Evolutionary conservation across 371 early-diverging fungal species (phyloP), one percentile per base, ranked within the genome.

Genomic region (Apophysomyces trapeziformis): DNA sequence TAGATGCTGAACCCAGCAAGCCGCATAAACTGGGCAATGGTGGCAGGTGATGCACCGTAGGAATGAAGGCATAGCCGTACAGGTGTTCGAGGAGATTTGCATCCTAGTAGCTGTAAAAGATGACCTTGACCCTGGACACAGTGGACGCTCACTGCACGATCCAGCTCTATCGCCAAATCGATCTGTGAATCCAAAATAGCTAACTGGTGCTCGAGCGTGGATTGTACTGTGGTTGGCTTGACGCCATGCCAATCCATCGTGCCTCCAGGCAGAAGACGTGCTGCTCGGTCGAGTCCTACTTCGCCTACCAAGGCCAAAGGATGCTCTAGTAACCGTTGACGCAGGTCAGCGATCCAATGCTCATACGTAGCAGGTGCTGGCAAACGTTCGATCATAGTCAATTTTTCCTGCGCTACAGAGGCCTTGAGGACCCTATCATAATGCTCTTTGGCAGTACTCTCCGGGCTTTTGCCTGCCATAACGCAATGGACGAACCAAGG

Each of bases 231-330:
- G 0, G 74, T 75, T 18, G 84, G 79, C 64, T 78, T 82, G 38
- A 73, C 68, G 1, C 79, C 79, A 44, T 79, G 79, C 72, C 82
- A 83, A n/a, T 78, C 78, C 16, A 70, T 69, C 0, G 70, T 64
- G 5, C 82, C 80, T 21, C 83, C 84, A n/a, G 86, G 84, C n/a
- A 80, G 68, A 11, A 89, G 54, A 41, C 78, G 82, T 21, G 84
- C 95, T 35, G 80, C 81, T 68, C 88, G 84, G 68, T 96, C 97
- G 46, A 96, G 71, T 0, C 97, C 97, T 45, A 94, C 87, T 72
- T 96, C 97, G 39, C 96, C 97, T 0, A 94, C 81, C 11, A 92
- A 46, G 0, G 90, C 87, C 18, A 67, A 14, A 4, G 89, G 89
- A 66, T 90, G 60, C 11, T 69, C 54, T 13, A 61, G 4, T 5